Base-by-base conservation (phyloP, 208 protist genomes). In the Angomonas ambiguus region DNA sequence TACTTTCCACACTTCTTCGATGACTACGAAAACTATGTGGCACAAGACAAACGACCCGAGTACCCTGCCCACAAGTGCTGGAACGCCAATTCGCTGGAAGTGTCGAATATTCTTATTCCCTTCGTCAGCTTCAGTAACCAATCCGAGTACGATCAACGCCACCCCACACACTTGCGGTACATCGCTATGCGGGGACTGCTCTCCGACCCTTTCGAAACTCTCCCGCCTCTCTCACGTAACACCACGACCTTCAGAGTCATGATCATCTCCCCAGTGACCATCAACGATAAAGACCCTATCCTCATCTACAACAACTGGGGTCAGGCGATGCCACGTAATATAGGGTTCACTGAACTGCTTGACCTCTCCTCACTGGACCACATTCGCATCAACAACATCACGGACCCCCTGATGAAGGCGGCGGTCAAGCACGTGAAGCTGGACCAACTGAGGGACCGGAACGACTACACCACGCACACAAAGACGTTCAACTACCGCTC, bases 351-450 rank as follows among this genome's bases (percentile, higher is more conserved):
- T 27, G 65, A 49, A 32, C 24, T 59, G 24, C 8, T 28, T 8
- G 22, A 35, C 1, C 33, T 70, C 3, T 1, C 34, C 24, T 18
- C 5, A 32, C 22, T 63, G 0, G 41, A 25, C 22, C 79, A 70
- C 45, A 48, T 76, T 25, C 18, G 28, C 10, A 35, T 57, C 1
- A 75, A 69, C 33, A 41, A 79, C n/a, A 45, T 79, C 13, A 28
- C 22, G 35, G 60, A 79, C 65, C 73, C 77, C 0, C 59, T 83
- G 35, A 77, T 83, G 77, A 57, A 65, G 2, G 53, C 56, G 18
- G 77, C 73, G 33, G 41, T 83, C 20, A 33, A 58, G 62, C 67
- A 76, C 42, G 38, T 83, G 8, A 20, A 76, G 49, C 25, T 78
- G 1, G 41, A 32, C 8, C 20, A 4, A 2, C 57, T 76, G 41